Evolutionary conservation across 441 rosid species (phyloP), one percentile per base, ranked within the genome.

Genomic region (Gossypium davidsonii): DNA sequence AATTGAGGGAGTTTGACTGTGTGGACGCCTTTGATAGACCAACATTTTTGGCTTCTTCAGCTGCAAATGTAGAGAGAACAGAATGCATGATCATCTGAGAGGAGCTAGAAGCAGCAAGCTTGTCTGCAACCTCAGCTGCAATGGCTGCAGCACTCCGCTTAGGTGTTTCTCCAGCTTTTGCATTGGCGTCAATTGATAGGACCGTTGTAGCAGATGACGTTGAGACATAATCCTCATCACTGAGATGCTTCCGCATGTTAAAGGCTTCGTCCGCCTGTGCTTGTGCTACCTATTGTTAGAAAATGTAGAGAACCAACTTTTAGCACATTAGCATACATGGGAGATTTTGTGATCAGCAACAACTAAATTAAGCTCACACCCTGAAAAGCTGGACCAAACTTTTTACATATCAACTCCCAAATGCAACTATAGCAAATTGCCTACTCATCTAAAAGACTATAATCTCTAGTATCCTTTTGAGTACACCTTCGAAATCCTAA

Each of bases 101-200:
- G 23, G 97, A 92, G 80, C 87, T 89, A 4, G 98, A 94, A 26
- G 99, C 93, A 28, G 93, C 77, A 37, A 90, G 93, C 82, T 86
- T 89, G 80, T 90, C 97, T 31, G 97, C 96, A 76, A 92, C 94
- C 91, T 92, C 94, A 0, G 97, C 97, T 46, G 97, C 98, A 77
- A 94, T 86, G 55, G 89, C 89, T 53, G 99, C 96, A 73, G 98
- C 88, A 0, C 90, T 89, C 81, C 81, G 86, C 83, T 76, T 87
- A 28, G 88, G 82, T 6, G 89, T 76, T 74, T 89, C 87, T 71
- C 82, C 88, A 59, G 80, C 77, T 73, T 72, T 73, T 37, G 72
- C 57, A 71, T 80, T 74, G 64, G 77, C 14, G 57, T 84, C 79
- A 11, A 53, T 57, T 2, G 77, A 44, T 14, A 57, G 37, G 1